Percentiles rank a stretch among this genome's conserved stretches.
Conservation (phyloP, 78 protist genomes). For the Cavenderia fasciculata region DNA sequence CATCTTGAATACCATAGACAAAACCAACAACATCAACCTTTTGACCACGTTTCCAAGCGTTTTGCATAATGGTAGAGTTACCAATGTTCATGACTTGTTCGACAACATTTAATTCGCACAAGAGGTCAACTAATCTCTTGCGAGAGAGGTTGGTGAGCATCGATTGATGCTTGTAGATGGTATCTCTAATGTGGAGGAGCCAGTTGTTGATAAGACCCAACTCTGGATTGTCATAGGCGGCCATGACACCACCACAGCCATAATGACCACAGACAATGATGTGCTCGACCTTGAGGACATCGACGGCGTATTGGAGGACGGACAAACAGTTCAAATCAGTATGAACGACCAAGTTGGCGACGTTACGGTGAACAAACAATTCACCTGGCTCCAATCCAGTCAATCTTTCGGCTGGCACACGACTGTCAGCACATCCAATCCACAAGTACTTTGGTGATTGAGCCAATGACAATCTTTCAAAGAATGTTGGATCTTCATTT, state of each 20-base stretch:
- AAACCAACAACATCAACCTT: slow-evolving; percentile 78
- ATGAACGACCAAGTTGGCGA: slow-evolving; percentile 90
- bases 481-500: slow-evolving; percentile 84
- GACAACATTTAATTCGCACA: slow-evolving; percentile 90
- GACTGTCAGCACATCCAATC: slow-evolving; percentile 95
- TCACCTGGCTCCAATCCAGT: slow-evolving; percentile 86
- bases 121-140: slow-evolving; percentile 31
- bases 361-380: slow-evolving; percentile 94
- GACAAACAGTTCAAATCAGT: slow-evolving; percentile 87
- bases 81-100: slow-evolving; percentile 88
- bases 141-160: slow-evolving; percentile 48
- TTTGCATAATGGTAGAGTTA: slow-evolving; percentile 84
- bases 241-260: slow-evolving; percentile 90
- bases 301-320: slow-evolving; percentile 91
- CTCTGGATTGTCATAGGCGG: slow-evolving; percentile 33
- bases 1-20: slow-evolving; percentile 81
- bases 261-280: slow-evolving; percentile 95
- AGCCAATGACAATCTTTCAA: slow-evolving; percentile 31
- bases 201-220: slow-evolving; percentile 91
- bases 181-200: slow-evolving; percentile 88
- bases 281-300: slow-evolving; percentile 89
- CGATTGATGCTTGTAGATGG: slow-evolving; percentile 6
- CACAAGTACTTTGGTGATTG: slow-evolving; percentile 90
- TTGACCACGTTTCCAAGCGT: slow-evolving; percentile 72
- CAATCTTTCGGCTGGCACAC: slow-evolving; percentile 92